Percentiles rank a stretch among this genome's conserved stretches.
Conservation (phyloP, 495 filamentous ascomycete species). For the Jackrogersella multiformis region DNA sequence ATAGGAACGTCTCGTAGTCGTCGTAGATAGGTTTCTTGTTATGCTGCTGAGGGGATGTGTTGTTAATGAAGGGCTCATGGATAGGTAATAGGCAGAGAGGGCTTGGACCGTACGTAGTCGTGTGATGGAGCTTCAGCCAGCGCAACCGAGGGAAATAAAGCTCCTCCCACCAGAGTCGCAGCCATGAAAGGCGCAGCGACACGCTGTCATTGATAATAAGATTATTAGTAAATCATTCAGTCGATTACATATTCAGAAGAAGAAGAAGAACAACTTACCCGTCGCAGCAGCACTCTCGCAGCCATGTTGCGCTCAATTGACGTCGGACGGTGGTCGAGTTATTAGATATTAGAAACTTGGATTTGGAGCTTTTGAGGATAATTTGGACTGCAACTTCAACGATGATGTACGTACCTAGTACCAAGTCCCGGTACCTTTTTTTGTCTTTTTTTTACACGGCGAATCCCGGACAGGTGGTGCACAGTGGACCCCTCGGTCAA, state of each 20-base stretch:
- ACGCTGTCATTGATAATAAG: conserved; percentile 40
- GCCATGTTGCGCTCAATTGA: conserved; percentile 61
- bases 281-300: conserved; percentile 62
- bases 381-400: conserved; percentile 24
- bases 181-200: conserved; percentile 60
- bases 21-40: conserved; percentile 91
- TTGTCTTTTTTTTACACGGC: conserved; percentile 32
- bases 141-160: conserved; percentile 56
- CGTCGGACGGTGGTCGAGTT: conserved; percentile 23
- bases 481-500: conserved; percentile 38
- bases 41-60: conserved; percentile 46
- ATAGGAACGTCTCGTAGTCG: conserved; percentile 61
- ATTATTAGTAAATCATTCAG: conserved; percentile 27
- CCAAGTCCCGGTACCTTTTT: conserved; percentile 23
- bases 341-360: conserved; percentile 21
- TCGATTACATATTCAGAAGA: neutral
- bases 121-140: conserved; percentile 56
- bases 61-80: conserved; percentile 2
- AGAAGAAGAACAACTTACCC: conserved; percentile 43
- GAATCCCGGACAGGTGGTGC: conserved; percentile 24
- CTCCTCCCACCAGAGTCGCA: conserved; percentile 55
- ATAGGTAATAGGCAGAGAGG: neutral
- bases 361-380: conserved; percentile 21
- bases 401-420: conserved; percentile 32
- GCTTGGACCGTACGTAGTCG: conserved; percentile 45